Base-by-base conservation (phyloP, 2,329 filamentous ascomycete species). In the Graphilbum sp. region DNA sequence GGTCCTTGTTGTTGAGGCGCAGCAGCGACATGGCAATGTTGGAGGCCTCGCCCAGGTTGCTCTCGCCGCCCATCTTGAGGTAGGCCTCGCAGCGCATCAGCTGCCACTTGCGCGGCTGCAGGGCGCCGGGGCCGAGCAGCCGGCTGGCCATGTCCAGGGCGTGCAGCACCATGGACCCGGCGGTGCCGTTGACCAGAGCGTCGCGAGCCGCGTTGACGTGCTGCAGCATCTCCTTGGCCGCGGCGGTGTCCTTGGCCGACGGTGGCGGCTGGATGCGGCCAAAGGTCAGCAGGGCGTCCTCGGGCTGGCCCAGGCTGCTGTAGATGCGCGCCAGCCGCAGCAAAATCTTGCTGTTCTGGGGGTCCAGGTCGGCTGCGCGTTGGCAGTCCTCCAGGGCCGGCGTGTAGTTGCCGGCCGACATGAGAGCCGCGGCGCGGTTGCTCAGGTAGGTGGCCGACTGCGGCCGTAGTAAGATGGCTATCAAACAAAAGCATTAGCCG, bases 401-500 rank as follows among this genome's bases (percentile, higher is more conserved):
- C 41, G 70, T 62, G 55, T 79, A 95, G 51, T 79, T 75, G 48
- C 78, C 78, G 42, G 84, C 83, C 38, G 84, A 84, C 68, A 98
- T 94, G 63, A 83, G 85, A 27, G 90, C 90, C 23, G 90, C 90
- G 30, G 90, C 87, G 51, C 90, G 80, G 66, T 98, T 98, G 56
- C 84, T 88, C 47, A 93, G 72, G 59, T 93, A 96, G 34, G 86
- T 93, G 27, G 87, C 67, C 37, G 87, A 92, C 50, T 77, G 69
- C 38, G 87, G 87, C 51, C 88, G 78, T 45, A 88, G 72, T 49
- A 90, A 81, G 52, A 98, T 81, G 44, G 90, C 90, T 95, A 54
- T 36, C 37, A 46, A n/a, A n/a, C n/a, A n/a, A n/a, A n/a, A n/a
- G n/a, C n/a, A n/a, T n/a, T n/a, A n/a, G n/a, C n/a, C n/a, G n/a